Base-by-base conservation (phyloP, 305 asterid species). In the Fraxinus paxiana region DNA sequence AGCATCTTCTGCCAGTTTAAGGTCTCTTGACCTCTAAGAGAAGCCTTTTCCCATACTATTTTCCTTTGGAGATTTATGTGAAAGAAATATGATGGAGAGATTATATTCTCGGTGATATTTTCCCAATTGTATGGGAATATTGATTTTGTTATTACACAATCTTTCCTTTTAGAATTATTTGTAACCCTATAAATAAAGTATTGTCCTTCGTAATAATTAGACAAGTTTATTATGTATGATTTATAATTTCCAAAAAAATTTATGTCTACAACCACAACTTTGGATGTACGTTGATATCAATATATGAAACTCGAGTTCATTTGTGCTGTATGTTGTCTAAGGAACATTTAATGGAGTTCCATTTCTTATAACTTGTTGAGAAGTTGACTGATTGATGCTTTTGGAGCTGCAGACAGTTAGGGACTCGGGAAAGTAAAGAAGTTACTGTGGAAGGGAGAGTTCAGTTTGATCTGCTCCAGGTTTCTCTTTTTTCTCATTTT, bases 351-450 rank as follows among this genome's bases (percentile, higher is more conserved):
- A 48, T 82, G 46, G 15, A 61, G 51, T 61, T 73, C 75, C 82
- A 38, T 54, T 61, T 28, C 72, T 65, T 28, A 30, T 65, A 79
- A 34, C 31, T 73, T 73, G 24, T 38, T 35, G 38, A 72, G 75
- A 82, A 77, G 30, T 79, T 80, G 80, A 85, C 88, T 85, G 83
- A 89, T 59, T 78, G 56, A 87, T 83, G 73, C 69, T 65, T 83
- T 48, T 88, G 83, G 81, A 73, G 65, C 79, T 89, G 90, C 98
- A 96, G 99, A 85, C 99, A 96, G 83, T 88, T 82, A 33, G 99
- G 99, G 72, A 96, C 96, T 56, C 90, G 99, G 82, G 99, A 94
- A 84, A 93, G 98, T 91, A 96, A 96, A 90, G 99, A 96, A 90
- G 94, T 96, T 65, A 85, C 95, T 72, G 77, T 96, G 74, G 99